These are phyloP conservation scores for Starmerella sp. DNA, from an alignment of 805 yeast genomes.

Conservation along the genomic window DNA sequence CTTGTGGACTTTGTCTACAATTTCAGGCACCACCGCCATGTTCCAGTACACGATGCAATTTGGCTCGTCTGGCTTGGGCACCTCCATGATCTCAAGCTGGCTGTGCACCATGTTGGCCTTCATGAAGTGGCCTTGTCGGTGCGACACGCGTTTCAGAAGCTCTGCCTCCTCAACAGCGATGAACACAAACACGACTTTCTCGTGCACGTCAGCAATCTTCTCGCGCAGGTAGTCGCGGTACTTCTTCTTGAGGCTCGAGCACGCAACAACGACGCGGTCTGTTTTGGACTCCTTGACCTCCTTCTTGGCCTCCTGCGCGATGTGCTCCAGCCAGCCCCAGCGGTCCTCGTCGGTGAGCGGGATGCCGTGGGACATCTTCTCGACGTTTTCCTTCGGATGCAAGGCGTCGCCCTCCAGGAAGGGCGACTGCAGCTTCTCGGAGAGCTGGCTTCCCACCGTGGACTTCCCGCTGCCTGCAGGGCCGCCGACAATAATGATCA, in stretches of 20 bases:
- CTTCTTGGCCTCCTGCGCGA: constrained; percentile 36
- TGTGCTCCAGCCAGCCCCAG: constrained; percentile 69
- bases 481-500: constrained; percentile 57
- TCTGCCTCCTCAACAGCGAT: constrained; percentile 53
- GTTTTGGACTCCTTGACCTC: constrained; percentile 25
- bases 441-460: constrained; percentile 51
- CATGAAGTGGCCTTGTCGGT: constrained; percentile 75
- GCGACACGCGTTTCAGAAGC: constrained; percentile 47
- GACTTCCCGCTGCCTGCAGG: constrained; percentile 96
- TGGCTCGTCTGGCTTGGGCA: constrained; percentile 38
- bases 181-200: constrained; percentile 48
- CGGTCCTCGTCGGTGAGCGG: constrained; percentile 86
- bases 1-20: constrained; percentile 6
- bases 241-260: constrained; percentile 68
- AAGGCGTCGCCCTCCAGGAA: constrained; percentile 78
- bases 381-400: constrained; percentile 63
- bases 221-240: constrained; percentile 56
- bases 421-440: constrained; percentile 37
- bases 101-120: constrained; percentile 72
- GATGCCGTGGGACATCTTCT: constrained; percentile 69
- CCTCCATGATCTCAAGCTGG: constrained; percentile 63
- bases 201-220: constrained; percentile 18
- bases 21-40: constrained; percentile 13
- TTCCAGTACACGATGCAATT: constrained; percentile 19
- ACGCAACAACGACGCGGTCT: constrained; percentile 48